Percentiles rank a stretch among this genome's conserved stretches.
Evolutionary conservation across 2,329 filamentous ascomycete genomes (phyloP).

Genomic region (Fusarium domesticum): DNA sequence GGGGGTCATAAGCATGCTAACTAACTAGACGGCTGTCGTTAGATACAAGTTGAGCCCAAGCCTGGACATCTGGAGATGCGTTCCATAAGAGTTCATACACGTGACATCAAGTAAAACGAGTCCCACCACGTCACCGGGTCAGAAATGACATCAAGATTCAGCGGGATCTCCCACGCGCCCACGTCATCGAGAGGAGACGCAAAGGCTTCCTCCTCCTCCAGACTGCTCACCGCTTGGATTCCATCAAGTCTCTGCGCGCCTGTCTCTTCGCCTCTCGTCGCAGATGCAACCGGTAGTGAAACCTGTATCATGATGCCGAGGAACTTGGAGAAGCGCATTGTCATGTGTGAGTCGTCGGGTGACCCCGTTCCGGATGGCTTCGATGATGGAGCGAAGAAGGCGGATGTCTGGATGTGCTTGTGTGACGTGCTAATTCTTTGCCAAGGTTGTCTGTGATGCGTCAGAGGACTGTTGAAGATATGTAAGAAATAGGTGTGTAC

Average conservation of each 20-base stretch:
- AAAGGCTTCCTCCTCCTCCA: no score
- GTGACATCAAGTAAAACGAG: no score
- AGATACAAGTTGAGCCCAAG: no score
- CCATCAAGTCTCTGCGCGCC: neutral
- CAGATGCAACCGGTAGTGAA: conserved; percentile 3
- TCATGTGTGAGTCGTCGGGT: conserved; percentile 14
- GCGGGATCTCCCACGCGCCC: conserved; percentile 5
- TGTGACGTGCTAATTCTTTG: conserved; percentile 3
- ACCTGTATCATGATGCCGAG: conserved; percentile 9
- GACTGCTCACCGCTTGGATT: neutral
- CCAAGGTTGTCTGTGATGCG: conserved; percentile 5
- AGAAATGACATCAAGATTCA: conserved; percentile 6
- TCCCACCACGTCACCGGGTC: conserved; percentile 16
- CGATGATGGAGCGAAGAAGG: conserved; percentile 8
- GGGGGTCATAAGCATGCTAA: no score
- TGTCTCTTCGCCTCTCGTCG: neutral
- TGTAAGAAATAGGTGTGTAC: neutral
- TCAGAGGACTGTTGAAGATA: neutral
- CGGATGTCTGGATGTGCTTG: conserved; percentile 5
- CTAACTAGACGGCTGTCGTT: no score
- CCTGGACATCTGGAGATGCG: no score
- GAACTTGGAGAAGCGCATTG: conserved; percentile 15
- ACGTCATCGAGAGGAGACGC: conserved; percentile 5
- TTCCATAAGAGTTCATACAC: no score
- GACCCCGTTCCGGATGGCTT: conserved; percentile 8